Evolutionary conservation across 2,329 filamentous ascomycete species (phyloP), one percentile per base, ranked within the genome.

Genomic region (Endothia cerciana): DNA sequence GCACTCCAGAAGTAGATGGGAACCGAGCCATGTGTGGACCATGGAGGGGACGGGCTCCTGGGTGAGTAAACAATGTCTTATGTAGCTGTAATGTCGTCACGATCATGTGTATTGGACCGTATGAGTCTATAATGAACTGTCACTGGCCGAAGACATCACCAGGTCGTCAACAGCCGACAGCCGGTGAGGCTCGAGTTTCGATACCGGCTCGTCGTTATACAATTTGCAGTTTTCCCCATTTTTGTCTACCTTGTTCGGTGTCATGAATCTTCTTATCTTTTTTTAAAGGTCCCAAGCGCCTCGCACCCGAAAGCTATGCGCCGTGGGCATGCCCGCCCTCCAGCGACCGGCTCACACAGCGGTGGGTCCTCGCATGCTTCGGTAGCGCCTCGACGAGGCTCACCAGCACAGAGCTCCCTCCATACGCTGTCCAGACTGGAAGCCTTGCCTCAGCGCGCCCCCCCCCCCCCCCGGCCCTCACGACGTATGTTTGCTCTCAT

Each of bases 401-500:
- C 33, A 36, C 33, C 33, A 10, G 33, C 33, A 36, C 6, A 36
- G n/a, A 36, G 33, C 33, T 10, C 10, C 33, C 33, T 36, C 33
- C 47, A n/a, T n/a, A n/a, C n/a, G n/a, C n/a, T 10, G 22, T 30
- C 25, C 0, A 33, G 25, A 15, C 8, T 51, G 5, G 10, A 51
- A 55, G 51, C 2, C 3, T 10, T 30, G 2, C 10, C 51, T 11
- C 51, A 4, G 22, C 3, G 15, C 22, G n/a, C n/a, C n/a, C n/a
- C n/a, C n/a, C n/a, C n/a, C n/a, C n/a, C n/a, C n/a, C 3, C 1
- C 11, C 25, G 2, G 15, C 22, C 38, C 38, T 45, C 57, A 59
- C 60, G 74, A 76, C 65, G 77, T 73, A 64, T 82, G 78, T 69
- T 84, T 83, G 69, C 79, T 83, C 78, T 91, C 89, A 69, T 87